Base-by-base conservation (phyloP, 2,329 filamentous ascomycete genomes). In the Hypoxylon sp. region DNA sequence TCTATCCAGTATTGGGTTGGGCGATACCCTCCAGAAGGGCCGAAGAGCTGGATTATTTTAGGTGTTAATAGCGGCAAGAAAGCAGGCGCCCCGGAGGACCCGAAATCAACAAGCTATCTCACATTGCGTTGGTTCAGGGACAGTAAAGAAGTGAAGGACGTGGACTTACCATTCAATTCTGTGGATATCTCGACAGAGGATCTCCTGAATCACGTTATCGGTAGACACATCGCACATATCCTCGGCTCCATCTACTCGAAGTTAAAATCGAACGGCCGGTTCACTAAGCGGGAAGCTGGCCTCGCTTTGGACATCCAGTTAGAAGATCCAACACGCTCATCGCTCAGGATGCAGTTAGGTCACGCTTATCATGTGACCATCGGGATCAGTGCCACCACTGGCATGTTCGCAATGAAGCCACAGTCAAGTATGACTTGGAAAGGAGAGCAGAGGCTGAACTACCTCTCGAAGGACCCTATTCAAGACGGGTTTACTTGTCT, bases 31-130 rank as follows among this genome's bases (percentile, higher is more conserved):
- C 75, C 78, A 28, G 81, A 81, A 40, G 87, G 87, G 0, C 83
- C 86, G 14, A 97, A 96, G 81, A 97, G 89, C 76, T 99, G 96
- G 95, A 83, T 99, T 49, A 90, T 98, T 69, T 83, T 99, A 52
- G 94, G 93, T 8, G 87, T 97, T 33, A 85, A 89, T 63, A 93
- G 89, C 74, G 90, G 90, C 30, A 83, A 80, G 56, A 84, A 82
- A 61, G 75, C 77, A 42, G 78, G 79, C 8, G 77, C 72, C 11
- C 72, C 76, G 11, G 66, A 76, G 1, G 80, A 83, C 52, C 74
- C 79, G 3, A 83, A 80, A 61, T 71, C 79, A 1, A 80, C 85
- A 0, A 91, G 88, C 69, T 79, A 78, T 49, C 76, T 96, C 46
- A 84, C 81, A 2, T 80, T 90, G 38, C 89, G 93, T 69, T 99